Evolutionary conservation across 352 stramenopile genomes (phyloP).

Genomic region (Globisporangium mamillatum): DNA sequence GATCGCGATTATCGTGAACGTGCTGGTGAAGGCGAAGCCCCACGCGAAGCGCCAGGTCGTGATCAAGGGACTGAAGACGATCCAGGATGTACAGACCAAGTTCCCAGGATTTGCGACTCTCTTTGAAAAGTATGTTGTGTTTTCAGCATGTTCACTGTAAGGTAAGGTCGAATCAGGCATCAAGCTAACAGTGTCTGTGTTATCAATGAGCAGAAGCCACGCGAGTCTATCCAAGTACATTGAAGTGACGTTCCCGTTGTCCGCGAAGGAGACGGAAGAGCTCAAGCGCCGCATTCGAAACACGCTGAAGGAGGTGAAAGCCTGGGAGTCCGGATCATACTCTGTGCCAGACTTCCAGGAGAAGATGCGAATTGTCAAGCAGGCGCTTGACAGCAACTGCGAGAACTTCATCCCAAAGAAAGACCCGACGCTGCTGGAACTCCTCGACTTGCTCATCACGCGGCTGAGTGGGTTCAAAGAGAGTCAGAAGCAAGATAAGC

Average conservation of each 20-base stretch:
- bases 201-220: conserved; percentile 12
- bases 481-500: conserved; percentile 17
- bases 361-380: conserved; percentile 16
- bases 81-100: conserved; percentile 19
- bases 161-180: neutral
- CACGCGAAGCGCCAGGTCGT: conserved; percentile 13
- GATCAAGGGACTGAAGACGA: conserved; percentile 13
- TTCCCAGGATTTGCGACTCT: conserved; percentile 6
- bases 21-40: conserved; percentile 18
- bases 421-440: conserved; percentile 13
- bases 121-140: conserved; percentile 15
- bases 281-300: conserved; percentile 14
- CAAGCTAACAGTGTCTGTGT: neutral
- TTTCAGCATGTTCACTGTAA: neutral
- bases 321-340: conserved; percentile 12
- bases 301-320: conserved; percentile 14
- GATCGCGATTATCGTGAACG: conserved; percentile 2
- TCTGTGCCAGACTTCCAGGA: conserved; percentile 19
- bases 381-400: conserved; percentile 18
- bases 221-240: conserved; percentile 18
- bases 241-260: conserved; percentile 15
- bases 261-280: conserved; percentile 15
- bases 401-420: conserved; percentile 12
- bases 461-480: conserved; percentile 16
- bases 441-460: conserved; percentile 12